Base-by-base conservation (phyloP, 257 asterid species). In the Solanum lignicaule region DNA sequence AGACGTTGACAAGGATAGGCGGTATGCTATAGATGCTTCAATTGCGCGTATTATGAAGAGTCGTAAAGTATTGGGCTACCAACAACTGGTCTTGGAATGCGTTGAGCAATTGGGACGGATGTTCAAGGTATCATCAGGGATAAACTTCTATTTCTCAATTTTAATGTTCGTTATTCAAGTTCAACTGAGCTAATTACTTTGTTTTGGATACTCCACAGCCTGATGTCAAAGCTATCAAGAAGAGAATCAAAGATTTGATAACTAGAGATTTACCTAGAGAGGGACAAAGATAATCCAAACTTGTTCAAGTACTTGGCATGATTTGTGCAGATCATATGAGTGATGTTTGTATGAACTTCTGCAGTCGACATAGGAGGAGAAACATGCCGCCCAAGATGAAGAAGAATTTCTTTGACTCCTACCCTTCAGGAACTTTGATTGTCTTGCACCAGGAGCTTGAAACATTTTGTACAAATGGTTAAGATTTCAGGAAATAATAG, bases 21-120 rank as follows among this genome's bases (percentile, higher is more conserved):
- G 99, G 71, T 97, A 97, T 85, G 99, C 99, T 46, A 96, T 97
- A 86, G 98, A 97, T 88, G 99, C 99, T 86, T 96, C 99, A 35
- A 94, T 97, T 35, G 99, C 96, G 88, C 98, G 98, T 71, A 97
- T 94, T 88, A 97, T 97, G 99, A 97, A 96, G 94, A 95, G 98
- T 89, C 88, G 96, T 89, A 93, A 95, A 90, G 98, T 96, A 66
- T 91, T 96, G 92, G 98, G 94, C 82, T 94, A 97, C 90, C 99
- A 97, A 90, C 99, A 97, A 90, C 90, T 97, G 87, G 99, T 97
- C 27, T 89, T 93, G 96, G 99, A 96, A 91, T 97, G 99, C 11
- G 98, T 94, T 13, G 98, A 96, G 91, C 98, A 94, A 91, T 89
- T 97, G 89, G 98, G 98, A 33, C 94, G 97, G 31, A 97, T 95